Base-by-base conservation (phyloP, 2,329 filamentous ascomycete genomes). In the Chlorencoelia australis region DNA sequence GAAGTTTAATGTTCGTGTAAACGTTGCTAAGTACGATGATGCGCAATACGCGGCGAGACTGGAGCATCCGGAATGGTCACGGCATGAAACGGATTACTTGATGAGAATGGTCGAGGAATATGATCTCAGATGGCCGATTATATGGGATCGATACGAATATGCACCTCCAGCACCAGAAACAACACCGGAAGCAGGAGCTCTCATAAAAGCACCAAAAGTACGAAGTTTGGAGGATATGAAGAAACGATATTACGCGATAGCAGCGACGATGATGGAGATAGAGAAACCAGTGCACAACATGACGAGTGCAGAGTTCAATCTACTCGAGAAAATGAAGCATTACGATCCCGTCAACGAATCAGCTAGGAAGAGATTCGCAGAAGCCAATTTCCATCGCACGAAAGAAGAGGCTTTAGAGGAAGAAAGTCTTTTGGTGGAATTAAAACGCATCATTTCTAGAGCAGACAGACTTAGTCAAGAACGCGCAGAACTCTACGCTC, bases 331-430 rank as follows among this genome's bases (percentile, higher is more conserved):
- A 41, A 88, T 96, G 73, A 72, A 75, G 33, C 85, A 84, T 47
- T 98, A 89, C 66, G 83, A 94, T 51, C 76, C 87, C 0, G 69
- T 73, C 11, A 77, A 83, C 49, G 91, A 98, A 61, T 71, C 70
- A 16, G 68, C 75, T 35, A 78, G 91, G 44, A 98, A 96, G 63
- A 75, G 82, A 39, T 83, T 94, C 52, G 89, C 87, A 3, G 73
- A 82, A 45, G 77, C 81, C 33, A 75, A 88, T 30, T 71, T 96
- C 46, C 75, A 79, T 31, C 75, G 91, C 26, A 82, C 80, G 7
- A 79, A 79, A 44, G 86, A 94, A 45, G 89, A 98, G 60, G 83
- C 89, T 17, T 79, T 84, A 44, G 91, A 98, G 58, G 91, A 98
- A 61, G 83, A 93, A 50, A 81, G 85, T 21, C 65, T 98, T 3